phyloP scores from a whole-genome alignment of 164 flowering plant genomes.

The Macadamia integrifolia region DNA sequence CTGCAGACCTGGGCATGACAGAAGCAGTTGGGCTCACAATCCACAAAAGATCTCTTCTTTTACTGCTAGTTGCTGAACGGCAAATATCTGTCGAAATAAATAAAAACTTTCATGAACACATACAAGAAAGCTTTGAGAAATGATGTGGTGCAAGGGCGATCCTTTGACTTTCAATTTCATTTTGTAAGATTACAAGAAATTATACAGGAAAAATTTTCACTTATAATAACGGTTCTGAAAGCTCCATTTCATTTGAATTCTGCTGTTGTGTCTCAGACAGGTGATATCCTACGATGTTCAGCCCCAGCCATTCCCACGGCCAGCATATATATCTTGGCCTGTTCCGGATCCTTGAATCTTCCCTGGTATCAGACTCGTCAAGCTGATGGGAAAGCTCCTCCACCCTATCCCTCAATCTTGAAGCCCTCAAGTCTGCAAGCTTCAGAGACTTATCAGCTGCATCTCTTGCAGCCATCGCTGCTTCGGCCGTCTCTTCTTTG shows the following conservation, averaged over 20 bases:
- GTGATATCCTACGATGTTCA: conserved; percentile 55
- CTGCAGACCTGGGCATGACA: conserved; percentile 34
- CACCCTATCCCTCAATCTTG: conserved; percentile 76
- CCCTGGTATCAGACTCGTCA: conserved; percentile 59
- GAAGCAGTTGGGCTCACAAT: conserved; percentile 33
- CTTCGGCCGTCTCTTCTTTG: conserved; percentile 90
- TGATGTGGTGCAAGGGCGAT: background rate
- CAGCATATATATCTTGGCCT: conserved; percentile 76
- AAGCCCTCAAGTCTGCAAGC: conserved; percentile 73
- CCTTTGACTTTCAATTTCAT: background rate
- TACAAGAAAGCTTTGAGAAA: background rate
- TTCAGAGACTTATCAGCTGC: conserved; percentile 89
- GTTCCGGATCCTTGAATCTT: conserved; percentile 33
- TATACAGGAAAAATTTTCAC: background rate
- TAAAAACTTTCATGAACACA: background rate
- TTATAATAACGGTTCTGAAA: conserved; percentile 86
- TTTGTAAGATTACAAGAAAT: background rate
- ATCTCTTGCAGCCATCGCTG: conserved; percentile 97
- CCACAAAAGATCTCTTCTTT: conserved; percentile 20
- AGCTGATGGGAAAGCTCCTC: conserved; percentile 85
- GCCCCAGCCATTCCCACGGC: conserved; percentile 97
- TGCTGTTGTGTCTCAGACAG: conserved; percentile 36
- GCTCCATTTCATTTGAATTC: conserved; percentile 91
- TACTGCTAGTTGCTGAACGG: background rate
- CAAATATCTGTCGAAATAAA: background rate